Evolutionary conservation across 2,329 filamentous ascomycete species (phyloP).

Genomic region (Acrocalymma vagum): DNA sequence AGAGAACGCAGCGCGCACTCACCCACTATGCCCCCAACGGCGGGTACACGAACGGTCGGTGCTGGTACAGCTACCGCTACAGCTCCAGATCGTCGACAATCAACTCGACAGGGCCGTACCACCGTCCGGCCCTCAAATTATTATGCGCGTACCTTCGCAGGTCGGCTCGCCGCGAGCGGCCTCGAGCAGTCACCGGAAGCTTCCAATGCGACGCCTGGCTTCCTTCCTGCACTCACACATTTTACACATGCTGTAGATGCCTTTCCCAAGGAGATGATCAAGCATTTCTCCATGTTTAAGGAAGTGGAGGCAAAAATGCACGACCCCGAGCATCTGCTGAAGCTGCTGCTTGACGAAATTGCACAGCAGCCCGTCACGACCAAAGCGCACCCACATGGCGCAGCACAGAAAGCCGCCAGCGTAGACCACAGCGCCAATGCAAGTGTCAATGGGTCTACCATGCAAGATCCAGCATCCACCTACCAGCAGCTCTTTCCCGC

Average conservation of each 20-base stretch:
- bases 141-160: constrained; percentile 59
- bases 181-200: constrained; percentile 49
- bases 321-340: constrained; percentile 82
- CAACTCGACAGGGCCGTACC: constrained; percentile 56
- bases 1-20: constrained; percentile 22
- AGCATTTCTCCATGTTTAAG: constrained; percentile 94
- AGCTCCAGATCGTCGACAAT: constrained; percentile 43
- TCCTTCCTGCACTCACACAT: constrained; percentile 73
- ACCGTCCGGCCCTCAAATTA: constrained; percentile 59
- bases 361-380: constrained; percentile 55
- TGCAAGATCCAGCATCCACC: constrained; percentile 24
- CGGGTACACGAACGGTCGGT: constrained; percentile 37
- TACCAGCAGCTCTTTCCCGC: constrained; percentile 34
- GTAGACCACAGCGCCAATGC: constrained; percentile 50
- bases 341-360: constrained; percentile 75
- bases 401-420: constrained; percentile 37
- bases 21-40: constrained; percentile 45
- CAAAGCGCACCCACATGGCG: constrained; percentile 33
- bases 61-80: too few species aligned
- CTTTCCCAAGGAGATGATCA: constrained; percentile 91
- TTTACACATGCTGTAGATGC: constrained; percentile 94
- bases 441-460: constrained; percentile 46
- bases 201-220: constrained; percentile 53
- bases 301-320: constrained; percentile 98
- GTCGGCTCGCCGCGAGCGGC: constrained; percentile 43